phyloP scores from a whole-genome alignment of 257 asterid genomes.

The Ilex asprella region DNA sequence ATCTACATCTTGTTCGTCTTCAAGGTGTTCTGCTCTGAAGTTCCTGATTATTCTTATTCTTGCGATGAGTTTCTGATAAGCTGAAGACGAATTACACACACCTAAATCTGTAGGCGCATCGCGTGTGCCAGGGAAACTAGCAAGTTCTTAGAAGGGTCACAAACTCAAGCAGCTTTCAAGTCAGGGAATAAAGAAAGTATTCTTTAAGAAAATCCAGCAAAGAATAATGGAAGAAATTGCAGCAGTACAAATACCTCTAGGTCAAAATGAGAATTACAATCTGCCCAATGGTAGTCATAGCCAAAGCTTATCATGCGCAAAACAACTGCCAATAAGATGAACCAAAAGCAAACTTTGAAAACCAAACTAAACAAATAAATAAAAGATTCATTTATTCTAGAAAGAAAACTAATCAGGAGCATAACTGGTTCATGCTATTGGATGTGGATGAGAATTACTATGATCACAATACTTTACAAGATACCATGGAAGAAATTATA shows the following conservation, averaged over 20 bases:
- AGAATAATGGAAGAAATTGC: constrained; percentile 10
- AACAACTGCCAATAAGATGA: constrained; percentile 53
- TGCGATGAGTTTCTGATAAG: too few relatives aligned
- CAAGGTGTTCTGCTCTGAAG: too few relatives aligned
- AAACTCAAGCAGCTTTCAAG: neutral
- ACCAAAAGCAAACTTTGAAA: constrained; percentile 1
- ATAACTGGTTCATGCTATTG: neutral
- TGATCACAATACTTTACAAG: too few relatives aligned
- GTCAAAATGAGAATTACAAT: constrained; percentile 47
- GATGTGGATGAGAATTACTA: neutral
- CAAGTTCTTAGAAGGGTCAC: neutral
- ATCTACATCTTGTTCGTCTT: too few relatives aligned
- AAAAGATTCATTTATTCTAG: constrained; percentile 5
- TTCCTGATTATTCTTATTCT: too few relatives aligned
- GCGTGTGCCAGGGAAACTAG: too few relatives aligned
- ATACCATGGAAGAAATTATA: too few relatives aligned
- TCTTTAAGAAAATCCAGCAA: neutral
- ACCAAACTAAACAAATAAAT: constrained; percentile 7
- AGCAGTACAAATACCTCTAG: constrained; percentile 44
- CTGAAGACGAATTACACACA: too few relatives aligned
- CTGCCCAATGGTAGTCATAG: constrained; percentile 85
- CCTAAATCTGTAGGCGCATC: too few relatives aligned
- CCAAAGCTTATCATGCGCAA: constrained; percentile 98
- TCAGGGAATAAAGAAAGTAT: neutral
- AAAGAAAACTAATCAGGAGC: neutral